A percentile compares a stretch with the other conserved stretches of the same genome.
phyloP scores from a whole-genome alignment of 1,139 yeast genomes.

The Saccharomyces uvarum region DNA sequence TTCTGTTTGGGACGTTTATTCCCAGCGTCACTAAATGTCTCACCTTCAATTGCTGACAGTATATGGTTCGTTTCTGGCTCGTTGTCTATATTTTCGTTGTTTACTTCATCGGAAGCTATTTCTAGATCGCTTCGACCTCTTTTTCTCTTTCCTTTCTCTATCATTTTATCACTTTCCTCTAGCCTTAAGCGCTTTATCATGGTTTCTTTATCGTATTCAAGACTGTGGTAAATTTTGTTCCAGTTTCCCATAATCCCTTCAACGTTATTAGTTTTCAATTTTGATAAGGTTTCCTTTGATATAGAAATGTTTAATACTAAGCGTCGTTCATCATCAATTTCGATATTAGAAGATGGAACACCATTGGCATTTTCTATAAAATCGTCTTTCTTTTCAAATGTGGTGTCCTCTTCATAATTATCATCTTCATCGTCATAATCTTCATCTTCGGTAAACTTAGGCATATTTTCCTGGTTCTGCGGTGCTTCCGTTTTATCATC shows the following conservation, averaged over 20 bases:
- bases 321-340: slow-evolving; percentile 11
- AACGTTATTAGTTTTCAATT: slow-evolving; percentile 22
- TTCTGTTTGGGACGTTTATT: slow-evolving; percentile 13
- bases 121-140: slow-evolving; percentile 16
- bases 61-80: slow-evolving; percentile 1
- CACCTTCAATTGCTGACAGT: slow-evolving; percentile 5
- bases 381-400: slow-evolving; percentile 12
- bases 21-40: slow-evolving; percentile 4
- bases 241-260: slow-evolving; percentile 39
- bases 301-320: slow-evolving; percentile 28
- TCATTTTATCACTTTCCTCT: slow-evolving; percentile 69
- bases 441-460: slow-evolving; percentile 8
- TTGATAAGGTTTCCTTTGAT: slow-evolving; percentile 26
- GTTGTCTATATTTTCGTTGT: slow-evolving; percentile 1
- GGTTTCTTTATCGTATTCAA: slow-evolving; percentile 77
- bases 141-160: slow-evolving; percentile 37
- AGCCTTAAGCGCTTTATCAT: slow-evolving; percentile 67
- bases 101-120: slow-evolving; percentile 7
- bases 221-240: slow-evolving; percentile 67
- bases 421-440: slow-evolving; percentile 25
- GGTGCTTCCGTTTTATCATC: slow-evolving; percentile 2
- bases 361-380: slow-evolving; percentile 27
- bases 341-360: slow-evolving; percentile 10
- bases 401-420: slow-evolving; percentile 26
- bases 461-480: slow-evolving; percentile 15